Base-by-base conservation (phyloP, 163 green algal genomes). In the Chloroidium sp. region DNA sequence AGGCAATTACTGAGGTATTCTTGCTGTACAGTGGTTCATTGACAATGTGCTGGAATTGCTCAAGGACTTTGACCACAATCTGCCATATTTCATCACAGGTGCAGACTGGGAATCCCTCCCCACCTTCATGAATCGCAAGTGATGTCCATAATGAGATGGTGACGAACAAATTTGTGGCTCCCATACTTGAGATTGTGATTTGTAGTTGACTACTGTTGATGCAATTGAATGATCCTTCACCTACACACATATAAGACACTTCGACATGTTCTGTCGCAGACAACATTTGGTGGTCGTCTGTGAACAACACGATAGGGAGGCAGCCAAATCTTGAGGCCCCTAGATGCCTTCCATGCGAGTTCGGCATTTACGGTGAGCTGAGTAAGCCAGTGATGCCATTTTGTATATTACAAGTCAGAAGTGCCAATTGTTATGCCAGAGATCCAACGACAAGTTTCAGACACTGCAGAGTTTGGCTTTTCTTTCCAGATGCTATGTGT, bases 31-130 rank as follows among this genome's bases (percentile, higher is more conserved):
- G 64, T 72, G 64, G 64, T 82, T 82, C 59, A 57, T 79, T 10
- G 72, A 79, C 2, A 78, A 78, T 64, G 72, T 62, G 4, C 61
- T 82, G n/a, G 77, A 74, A 61, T 1, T 82, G 59, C 60, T 78
- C 61, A 59, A 69, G 61, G 61, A 82, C 3, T 36, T 82, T 69
- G 79, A 82, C n/a, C 72, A 61, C 72, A 75, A 78, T 6, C 61
- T 82, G 61, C 79, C 79, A 1, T 82, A 82, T 61, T 76, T 82
- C 69, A 64, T 82, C n/a, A 79, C 69, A 57, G 79, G 64, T 72
- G 6, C 64, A 6, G 36, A 36, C 36, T 36, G 36, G 36, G 36
- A 36, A 36, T 36, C 36, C 36, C 36, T 36, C 36, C 36, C 36
- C 36, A 36, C 36, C 36, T 36, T 36, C 36, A 36, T 36, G 36